Evolutionary conservation across 2,329 filamentous ascomycete species (phyloP), one percentile per base, ranked within the genome.

Genomic region (Fusarium tuaranense): DNA sequence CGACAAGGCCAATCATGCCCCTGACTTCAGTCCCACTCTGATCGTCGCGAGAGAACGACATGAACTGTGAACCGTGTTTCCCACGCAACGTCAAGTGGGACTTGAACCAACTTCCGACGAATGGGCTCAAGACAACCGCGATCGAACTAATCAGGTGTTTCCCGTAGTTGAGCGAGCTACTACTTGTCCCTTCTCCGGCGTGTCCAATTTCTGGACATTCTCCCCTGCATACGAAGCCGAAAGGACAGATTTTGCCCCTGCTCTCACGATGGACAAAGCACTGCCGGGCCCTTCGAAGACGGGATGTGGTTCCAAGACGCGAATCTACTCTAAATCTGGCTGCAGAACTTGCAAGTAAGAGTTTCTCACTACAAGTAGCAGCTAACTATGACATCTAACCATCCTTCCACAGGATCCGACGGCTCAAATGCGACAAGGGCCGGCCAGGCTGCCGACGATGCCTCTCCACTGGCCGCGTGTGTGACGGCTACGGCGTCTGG

Each of bases 401-500:
- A 7, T 25, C 30, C 51, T 34, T 34, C 10, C n/a, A 34, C 13
- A 57, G 53, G n/a, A 57, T 57, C 32, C 53, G 53, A 38, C n/a
- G 53, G 14, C n/a, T 57, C n/a, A 57, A 57, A 30, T 57, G 53
- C 7, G 53, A 57, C 53, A 36, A 57, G 53, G 30, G 25, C 30
- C 53, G 53, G 8, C 53, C 53, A 10, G 30, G 30, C 8, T 58
- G 53, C 20, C 32, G 30, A n/a, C 30, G 30, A 34, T 58, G 53
- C 25, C n/a, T 36, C 32, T 34, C 30, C n/a, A 58, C 53, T 8
- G 53, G 53, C 32, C 53, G 53, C 18, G 30, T 32, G 12, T 58
- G 53, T 10, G 53, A 58, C 53, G 53, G 53, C n/a, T 58, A 58
- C 32, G 53, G 53, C n/a, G 30, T 58, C 32, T 58, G 53, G 53